Evolutionary conservation across 2,329 filamentous ascomycete genomes (phyloP).

Genomic region (Colletotrichum sp.): DNA sequence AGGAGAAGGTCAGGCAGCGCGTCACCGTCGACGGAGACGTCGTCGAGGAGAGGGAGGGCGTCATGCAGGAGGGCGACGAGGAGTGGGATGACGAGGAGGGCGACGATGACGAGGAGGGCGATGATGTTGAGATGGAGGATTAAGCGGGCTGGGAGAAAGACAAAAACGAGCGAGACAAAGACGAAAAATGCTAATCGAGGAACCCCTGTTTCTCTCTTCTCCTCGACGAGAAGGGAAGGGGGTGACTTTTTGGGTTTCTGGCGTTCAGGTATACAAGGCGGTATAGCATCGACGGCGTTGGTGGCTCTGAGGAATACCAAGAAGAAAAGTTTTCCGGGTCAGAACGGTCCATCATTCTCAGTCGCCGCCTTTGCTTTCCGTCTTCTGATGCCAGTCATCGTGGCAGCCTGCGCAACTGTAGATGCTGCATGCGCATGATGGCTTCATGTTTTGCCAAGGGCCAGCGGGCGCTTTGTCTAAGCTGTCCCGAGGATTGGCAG

Average conservation of each 20-base stretch:
- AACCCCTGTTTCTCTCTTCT: background rate
- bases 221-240: background rate
- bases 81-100: conserved; percentile 21
- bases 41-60: conserved; percentile 29
- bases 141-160: background rate
- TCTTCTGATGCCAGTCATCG: background rate
- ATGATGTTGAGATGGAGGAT: conserved; percentile 37
- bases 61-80: conserved; percentile 22
- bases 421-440: background rate
- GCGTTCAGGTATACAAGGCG: conserved; percentile 21
- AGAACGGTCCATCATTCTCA: conserved; percentile 14
- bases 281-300: conserved; percentile 22
- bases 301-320: conserved; percentile 21
- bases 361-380: conserved; percentile 13
- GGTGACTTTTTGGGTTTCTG: background rate
- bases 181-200: conserved; percentile 15
- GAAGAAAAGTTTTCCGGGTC: conserved; percentile 15
- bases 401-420: background rate
- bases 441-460: background rate
- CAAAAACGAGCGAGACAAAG: background rate
- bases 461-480: background rate
- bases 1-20: conserved; percentile 43
- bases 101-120: conserved; percentile 25
- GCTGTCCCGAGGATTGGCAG: background rate
- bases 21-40: conserved; percentile 41